Base-by-base conservation (phyloP, 1,139 yeast species). In the Lodderomyces orthopsilosis region DNA sequence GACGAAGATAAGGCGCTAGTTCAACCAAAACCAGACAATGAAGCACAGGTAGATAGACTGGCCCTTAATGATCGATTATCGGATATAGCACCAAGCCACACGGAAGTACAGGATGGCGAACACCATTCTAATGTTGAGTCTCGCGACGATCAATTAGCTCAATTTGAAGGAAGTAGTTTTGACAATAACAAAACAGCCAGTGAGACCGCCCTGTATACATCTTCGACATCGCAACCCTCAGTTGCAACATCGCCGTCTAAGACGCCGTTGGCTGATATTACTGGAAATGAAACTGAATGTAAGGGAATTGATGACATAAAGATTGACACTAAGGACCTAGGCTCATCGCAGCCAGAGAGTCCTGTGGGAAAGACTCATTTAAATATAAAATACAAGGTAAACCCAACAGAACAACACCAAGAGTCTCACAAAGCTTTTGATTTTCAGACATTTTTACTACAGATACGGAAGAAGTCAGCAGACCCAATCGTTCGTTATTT, bases 401-500 rank as follows among this genome's bases (percentile, higher is more conserved):
- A 58, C 35, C 60, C 66, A 6, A 53, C 52, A 9, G 68, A 66
- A 28, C 69, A 65, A 41, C 58, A 65, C 40, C 71, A 68, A 44
- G 71, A 63, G 44, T 71, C 77, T 0, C 77, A 72, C 48, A 59
- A 70, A 65, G 66, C 85, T 2, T 87, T 89, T 64, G 96, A 93
- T 59, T 93, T 91, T 61, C 96, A 87, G 57, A 68, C 74, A 19
- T 94, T 94, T 58, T 70, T 91, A 32, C 71, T 75, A 6, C 89
- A 85, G 49, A 72, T 94, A 49, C 81, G 85, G 45, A 76, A 79
- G 46, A 84, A 82, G 51, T 72, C 79, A 43, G 96, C 98, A 1
- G 96, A 89, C 47, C 98, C 98, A 0, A 77, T 91, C 35, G 91
- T 93, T 1, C 77, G 91, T 43, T 94, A 91, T 56, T 79, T 91